Base-by-base conservation (phyloP, 495 filamentous ascomycete species). In the Bryoglossum gracile region DNA sequence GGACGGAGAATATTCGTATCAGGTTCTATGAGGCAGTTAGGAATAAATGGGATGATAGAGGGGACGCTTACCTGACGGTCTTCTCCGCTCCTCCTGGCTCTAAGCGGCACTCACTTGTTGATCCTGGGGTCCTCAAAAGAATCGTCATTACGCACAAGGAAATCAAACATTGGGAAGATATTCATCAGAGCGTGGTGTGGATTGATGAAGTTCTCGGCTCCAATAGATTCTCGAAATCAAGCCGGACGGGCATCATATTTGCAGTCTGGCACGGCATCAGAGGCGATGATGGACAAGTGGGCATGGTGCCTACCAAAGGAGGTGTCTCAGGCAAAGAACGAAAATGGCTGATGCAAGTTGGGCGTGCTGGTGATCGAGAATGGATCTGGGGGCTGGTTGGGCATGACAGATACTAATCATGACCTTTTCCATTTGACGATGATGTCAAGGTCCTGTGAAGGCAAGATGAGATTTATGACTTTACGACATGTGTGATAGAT, bases 11-110 rank as follows among this genome's bases (percentile, higher is more conserved):
- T 53, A 77, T 89, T 39, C 89, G 92, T 53, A 84, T 86, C 55
- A 78, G 87, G 19, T 76, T 95, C 26, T 94, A 96, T 65, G 63
- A 81, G 14, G 82, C 88, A 33, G 83, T 90, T 43, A 78, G 78
- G 2, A 70, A 78, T 17, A 81, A 80, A 28, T 98, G 92, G 92
- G 79, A 85, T 23, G 90, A 96, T 56, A 82, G 91, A 70, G 90
- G 91, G 45, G 80, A 85, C 38, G 90, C 89, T 41, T 72, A 81
- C 23, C 65, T 98, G 25, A 84, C 83, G 24, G 89, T 97, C 58
- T 80, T 85, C 64, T 83, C 84, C 8, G 81, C 84, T 0, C 69
- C 78, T 30, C 66, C 74, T 19, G 75, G 77, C 24, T 68, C 76
- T 53, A 58, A 71, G 28, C 77, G 75, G 72, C 45, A 57, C 71